These are phyloP conservation scores for Nannochloris sp. DNA, from an alignment of 139 green algal genomes.

Conservation along the genomic window DNA sequence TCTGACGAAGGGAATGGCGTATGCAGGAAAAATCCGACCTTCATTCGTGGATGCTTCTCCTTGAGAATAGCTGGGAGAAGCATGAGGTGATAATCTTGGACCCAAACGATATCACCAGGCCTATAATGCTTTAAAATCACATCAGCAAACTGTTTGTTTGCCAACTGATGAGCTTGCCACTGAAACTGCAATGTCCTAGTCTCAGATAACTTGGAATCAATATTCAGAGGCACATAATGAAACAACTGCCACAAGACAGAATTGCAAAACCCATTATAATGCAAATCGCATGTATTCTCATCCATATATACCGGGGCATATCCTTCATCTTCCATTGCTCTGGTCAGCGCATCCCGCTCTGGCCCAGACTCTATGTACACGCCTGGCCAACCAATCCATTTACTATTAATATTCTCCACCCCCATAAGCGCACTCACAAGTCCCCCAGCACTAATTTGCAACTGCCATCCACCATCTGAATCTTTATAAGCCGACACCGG, in stretches of 20 bases:
- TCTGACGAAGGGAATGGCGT: constrained; percentile 79
- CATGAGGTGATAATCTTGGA: constrained; percentile 96
- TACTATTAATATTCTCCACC: constrained; percentile 74
- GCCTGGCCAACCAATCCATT: constrained; percentile 94
- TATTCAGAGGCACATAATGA: constrained; percentile 95
- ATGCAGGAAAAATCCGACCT: constrained; percentile 87
- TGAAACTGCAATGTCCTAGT: constrained; percentile 76
- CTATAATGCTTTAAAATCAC: constrained; percentile 68
- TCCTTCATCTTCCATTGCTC: constrained; percentile 58
- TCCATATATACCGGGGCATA: constrained; percentile 90
- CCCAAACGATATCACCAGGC: constrained; percentile 76
- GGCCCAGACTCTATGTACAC: constrained; percentile 63
- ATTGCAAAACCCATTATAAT: constrained; percentile 93
- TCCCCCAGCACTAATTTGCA: constrained; percentile 82
- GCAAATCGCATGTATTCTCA: constrained; percentile 48
- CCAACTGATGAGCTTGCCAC: constrained; percentile 77
- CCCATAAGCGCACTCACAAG: constrained; percentile 89
- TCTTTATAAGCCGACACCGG: constrained; percentile 76
- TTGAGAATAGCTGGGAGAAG: constrained; percentile 87
- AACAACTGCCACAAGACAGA: constrained; percentile 96
- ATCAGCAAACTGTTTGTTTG: constrained; percentile 64
- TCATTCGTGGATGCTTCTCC: constrained; percentile 58
- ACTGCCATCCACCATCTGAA: constrained; percentile 60
- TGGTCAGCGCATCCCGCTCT: constrained; percentile 61
- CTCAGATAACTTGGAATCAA: constrained; percentile 77